Evolutionary conservation across 805 yeast genomes (phyloP), one percentile per base, ranked within the genome.

Genomic region (Ogataea sp.): DNA sequence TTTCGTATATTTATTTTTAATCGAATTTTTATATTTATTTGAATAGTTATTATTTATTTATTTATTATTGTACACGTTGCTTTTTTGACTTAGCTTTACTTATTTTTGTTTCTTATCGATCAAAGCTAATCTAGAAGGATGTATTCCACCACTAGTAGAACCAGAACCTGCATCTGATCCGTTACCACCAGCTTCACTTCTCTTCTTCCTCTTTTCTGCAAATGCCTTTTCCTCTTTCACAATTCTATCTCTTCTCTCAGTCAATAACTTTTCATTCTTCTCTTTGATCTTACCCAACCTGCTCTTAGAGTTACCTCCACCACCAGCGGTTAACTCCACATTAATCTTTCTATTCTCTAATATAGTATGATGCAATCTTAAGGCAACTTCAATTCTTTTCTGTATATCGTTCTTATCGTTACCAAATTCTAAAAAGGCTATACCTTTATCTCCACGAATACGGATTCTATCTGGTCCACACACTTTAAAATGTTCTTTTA

Each of bases 251-350:
- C 65, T 71, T 50, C 94, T 72, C 54, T 89, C 95, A 21, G 70
- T 80, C 33, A 71, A 72, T 50, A 89, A 64, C 52, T 80, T 80
- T 34, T 75, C 81, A 58, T 90, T 90, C 68, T 90, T 90, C 36
- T 72, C 74, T 53, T 77, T 75, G 50, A 93, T 70, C 61, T 93
- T 93, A 40, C 74, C 71, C 35, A 75, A 50, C 53, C 94, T 66
- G 32, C 65, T 70, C 42, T 71, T 65, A 9, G 94, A 79, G 58
- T 90, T 90, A 41, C 97, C 97, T 36, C 98, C 98, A 32, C 98
- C 98, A 41, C 98, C 98, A 37, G 87, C 98, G 2, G 97, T 93
- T 51, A 93, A 70, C 59, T 93, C 98, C 27, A 93, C 97, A 55
- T 93, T 93, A 53, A 93, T 89, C 58, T 80, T 86, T 49, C 96